Conservation (phyloP, 805 yeast genomes). For the Yarrowia sp. region DNA sequence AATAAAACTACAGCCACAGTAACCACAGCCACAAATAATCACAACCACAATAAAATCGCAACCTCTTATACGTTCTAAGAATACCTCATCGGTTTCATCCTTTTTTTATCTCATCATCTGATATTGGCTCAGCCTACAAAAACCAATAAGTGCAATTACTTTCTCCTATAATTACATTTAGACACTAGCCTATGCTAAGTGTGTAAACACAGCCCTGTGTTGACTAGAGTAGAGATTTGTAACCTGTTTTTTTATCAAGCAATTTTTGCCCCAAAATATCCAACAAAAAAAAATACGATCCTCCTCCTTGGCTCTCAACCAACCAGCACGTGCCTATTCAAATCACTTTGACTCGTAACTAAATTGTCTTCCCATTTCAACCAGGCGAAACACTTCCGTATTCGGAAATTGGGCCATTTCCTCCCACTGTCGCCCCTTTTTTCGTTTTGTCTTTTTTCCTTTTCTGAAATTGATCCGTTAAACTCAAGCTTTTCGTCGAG, state of each 20-base stretch:
- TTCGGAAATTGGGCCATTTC: background rate
- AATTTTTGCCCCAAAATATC: background rate
- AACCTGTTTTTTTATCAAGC: no score
- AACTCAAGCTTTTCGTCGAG: conserved; percentile 8
- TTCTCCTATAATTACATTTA: no score
- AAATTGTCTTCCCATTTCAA: background rate
- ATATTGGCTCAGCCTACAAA: background rate
- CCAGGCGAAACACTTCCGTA: background rate
- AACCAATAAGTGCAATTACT: background rate
- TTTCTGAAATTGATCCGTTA: conserved; percentile 1
- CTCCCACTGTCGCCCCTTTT: background rate
- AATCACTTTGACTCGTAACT: no score
- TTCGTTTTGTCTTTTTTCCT: conserved; percentile 32
- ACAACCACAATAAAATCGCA: no score
- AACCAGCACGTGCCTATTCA: no score
- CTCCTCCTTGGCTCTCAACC: no score
- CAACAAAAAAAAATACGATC: no score
- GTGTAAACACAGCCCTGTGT: background rate
- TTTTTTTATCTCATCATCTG: background rate
- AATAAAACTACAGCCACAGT: no score
- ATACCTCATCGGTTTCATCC: background rate
- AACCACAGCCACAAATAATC: no score
- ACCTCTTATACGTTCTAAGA: no score
- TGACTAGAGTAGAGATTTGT: background rate
- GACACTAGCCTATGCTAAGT: background rate